phyloP scores from a whole-genome alignment of 176 grass and related monocot genomes.

The Oryza nivara region DNA sequence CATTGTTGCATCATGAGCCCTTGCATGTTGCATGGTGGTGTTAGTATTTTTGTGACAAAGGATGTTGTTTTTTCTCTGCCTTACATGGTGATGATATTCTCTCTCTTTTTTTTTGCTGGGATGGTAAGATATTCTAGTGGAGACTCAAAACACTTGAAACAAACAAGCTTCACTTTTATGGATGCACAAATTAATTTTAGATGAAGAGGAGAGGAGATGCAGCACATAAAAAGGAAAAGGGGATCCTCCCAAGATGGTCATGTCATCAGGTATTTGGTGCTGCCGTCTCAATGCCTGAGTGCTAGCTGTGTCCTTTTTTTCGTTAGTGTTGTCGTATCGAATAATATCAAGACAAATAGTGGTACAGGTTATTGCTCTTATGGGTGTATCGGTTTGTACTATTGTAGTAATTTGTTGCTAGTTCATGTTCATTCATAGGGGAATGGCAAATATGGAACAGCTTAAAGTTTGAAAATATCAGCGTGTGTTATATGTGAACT shows the following conservation, averaged over 20 bases:
- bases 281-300: not conserved
- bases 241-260: not conserved
- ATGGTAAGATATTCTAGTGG: not conserved
- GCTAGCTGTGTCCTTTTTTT: not conserved
- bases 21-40: not conserved
- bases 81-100: not conserved
- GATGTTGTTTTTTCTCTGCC: not conserved
- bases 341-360: conserved; percentile 14
- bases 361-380: not conserved
- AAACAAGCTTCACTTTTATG: not conserved
- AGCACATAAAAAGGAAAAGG: not conserved
- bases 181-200: not conserved
- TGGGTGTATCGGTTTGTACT: not conserved
- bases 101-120: no score
- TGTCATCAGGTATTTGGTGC: not conserved
- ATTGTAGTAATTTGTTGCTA: conserved; percentile 3
- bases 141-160: not conserved
- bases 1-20: not conserved
- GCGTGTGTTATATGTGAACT: not conserved
- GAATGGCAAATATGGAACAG: not conserved
- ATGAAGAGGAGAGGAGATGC: not conserved
- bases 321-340: not conserved
- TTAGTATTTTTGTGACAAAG: not conserved
- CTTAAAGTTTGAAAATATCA: conserved; percentile 8
- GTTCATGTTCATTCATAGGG: not conserved